phyloP scores from a whole-genome alignment of 495 filamentous ascomycete species.

The Tuber calosporum region DNA sequence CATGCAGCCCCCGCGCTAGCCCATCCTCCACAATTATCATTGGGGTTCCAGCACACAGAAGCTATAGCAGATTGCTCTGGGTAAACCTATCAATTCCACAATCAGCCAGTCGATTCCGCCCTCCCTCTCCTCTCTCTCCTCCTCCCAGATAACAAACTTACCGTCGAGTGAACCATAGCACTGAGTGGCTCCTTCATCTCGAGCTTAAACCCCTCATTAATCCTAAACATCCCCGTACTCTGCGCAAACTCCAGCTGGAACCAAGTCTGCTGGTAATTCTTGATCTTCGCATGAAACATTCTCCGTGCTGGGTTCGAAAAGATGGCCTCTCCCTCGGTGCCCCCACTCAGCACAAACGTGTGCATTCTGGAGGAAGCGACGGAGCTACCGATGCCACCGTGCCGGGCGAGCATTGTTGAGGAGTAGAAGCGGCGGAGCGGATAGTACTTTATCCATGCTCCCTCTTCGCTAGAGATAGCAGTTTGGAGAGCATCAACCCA shows the following conservation, averaged over 20 bases:
- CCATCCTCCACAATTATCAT: conserved; percentile 57
- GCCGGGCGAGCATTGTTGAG: conserved; percentile 44
- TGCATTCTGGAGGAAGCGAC: conserved; percentile 50
- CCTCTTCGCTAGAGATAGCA: conserved; percentile 54
- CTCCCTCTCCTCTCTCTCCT: not conserved
- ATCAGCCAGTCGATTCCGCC: conserved; percentile 6
- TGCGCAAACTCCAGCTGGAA: conserved; percentile 54
- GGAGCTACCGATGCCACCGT: conserved; percentile 43
- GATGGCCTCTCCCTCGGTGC: conserved; percentile 52
- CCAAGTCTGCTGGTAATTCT: conserved; percentile 55
- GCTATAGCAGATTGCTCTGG: conserved; percentile 56
- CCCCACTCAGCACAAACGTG: conserved; percentile 51
- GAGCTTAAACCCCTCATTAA: conserved; percentile 55
- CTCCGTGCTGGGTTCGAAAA: conserved; percentile 54
- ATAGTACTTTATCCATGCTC: conserved; percentile 50
- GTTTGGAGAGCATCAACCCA: conserved; percentile 55
- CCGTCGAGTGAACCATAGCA: conserved; percentile 33
- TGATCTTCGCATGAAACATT: conserved; percentile 49
- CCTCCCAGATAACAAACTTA: not conserved
- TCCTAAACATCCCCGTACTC: conserved; percentile 48
- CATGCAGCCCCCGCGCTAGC: conserved; percentile 56
- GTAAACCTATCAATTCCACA: conserved; percentile 48
- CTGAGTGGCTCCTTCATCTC: conserved; percentile 43
- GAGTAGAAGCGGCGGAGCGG: conserved; percentile 54
- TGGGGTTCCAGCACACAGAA: conserved; percentile 60